Base-by-base conservation (phyloP, 208 protist genomes). In the Trypanosoma platydactyli region DNA sequence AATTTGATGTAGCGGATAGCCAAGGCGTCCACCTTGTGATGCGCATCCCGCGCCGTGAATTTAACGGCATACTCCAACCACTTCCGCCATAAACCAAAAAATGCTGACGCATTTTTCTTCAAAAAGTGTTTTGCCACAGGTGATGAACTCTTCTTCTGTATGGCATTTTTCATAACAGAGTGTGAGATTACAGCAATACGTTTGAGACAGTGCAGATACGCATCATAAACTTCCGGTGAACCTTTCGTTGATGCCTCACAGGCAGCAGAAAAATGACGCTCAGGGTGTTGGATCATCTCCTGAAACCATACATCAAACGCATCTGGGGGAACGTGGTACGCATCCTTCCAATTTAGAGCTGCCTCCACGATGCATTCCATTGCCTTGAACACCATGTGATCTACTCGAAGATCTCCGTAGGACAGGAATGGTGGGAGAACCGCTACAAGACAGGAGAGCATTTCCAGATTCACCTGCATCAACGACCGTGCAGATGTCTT, bases 1-100 rank as follows among this genome's bases (percentile, higher is more conserved):
- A 96, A 59, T 69, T 91, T 92, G 46, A 96, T 49, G 69, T 86
- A 96, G 49, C 80, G 81, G 15, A 96, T 81, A 40, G 90, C 90
- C 22, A 83, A 88, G 60, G 92, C 82, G 63, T 94, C 86, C 16
- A 72, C 83, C 69, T 93, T 89, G 20, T 77, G 73, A 65, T 92
- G 84, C 11, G 76, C 52, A 46, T 54, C 48, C 18, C 56, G 30
- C 22, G 27, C 35, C n/a, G 62, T 38, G 35, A 71, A 67, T 0
- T 77, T 64, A 16, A 84, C 60, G 25, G 81, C 83, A 51, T 81
- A 83, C 57, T 83, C 64, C 48, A 95, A 77, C 89, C 89, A 95
- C 53, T 79, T 73, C 11, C 53, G 71, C 88, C 88, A 94, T 24
- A 89, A 71, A 22, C 45, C 54, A 60, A 94, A 63, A 41, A 94